Percentiles rank a stretch among this genome's conserved stretches.
These are phyloP conservation scores for Pulveroboletus frians DNA, from an alignment of 768 basidiomycete genomes.

Conservation along the genomic window DNA sequence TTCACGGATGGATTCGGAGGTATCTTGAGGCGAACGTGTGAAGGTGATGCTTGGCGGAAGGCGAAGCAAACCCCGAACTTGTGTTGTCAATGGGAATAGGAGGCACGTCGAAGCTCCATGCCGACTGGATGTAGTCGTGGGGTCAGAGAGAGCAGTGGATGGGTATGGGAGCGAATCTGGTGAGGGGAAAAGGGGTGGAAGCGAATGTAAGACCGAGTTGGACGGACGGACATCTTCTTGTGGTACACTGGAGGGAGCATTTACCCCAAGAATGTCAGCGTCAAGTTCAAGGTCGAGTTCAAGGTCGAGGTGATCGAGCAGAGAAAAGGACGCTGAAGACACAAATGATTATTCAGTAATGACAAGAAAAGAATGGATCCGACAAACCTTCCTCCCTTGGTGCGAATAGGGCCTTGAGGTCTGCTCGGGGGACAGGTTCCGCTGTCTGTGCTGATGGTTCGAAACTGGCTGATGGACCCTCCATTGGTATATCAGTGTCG, in stretches of 20 bases:
- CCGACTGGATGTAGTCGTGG: not conserved
- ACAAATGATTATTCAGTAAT: not conserved
- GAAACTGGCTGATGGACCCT: not conserved
- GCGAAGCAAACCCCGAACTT: constrained; percentile 47
- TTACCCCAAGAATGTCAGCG: constrained; percentile 39
- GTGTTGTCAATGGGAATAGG: constrained; percentile 33
- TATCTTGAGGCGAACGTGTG: constrained; percentile 20
- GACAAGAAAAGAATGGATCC: not conserved
- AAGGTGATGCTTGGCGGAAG: constrained; percentile 19
- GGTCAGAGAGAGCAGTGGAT: constrained; percentile 10
- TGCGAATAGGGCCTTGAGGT: constrained; percentile 70
- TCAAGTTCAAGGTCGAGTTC: constrained; percentile 71
- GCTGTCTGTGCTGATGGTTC: not conserved
- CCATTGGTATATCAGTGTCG: constrained; percentile 13
- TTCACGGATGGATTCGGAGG: constrained; percentile 47
- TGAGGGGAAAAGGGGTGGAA: constrained; percentile 62
- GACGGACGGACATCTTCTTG: not conserved
- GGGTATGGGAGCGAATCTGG: constrained; percentile 20
- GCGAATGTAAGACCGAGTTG: constrained; percentile 29
- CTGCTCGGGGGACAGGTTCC: constrained; percentile 20
- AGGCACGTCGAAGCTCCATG: constrained; percentile 20
- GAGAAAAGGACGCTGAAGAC: constrained; percentile 57
- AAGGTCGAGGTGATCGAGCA: constrained; percentile 70
- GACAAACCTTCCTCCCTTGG: constrained; percentile 59
- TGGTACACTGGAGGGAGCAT: constrained; percentile 11